phyloP scores from a whole-genome alignment of 1,284 basidiomycete species.

The Exobasidium rhododendri region DNA sequence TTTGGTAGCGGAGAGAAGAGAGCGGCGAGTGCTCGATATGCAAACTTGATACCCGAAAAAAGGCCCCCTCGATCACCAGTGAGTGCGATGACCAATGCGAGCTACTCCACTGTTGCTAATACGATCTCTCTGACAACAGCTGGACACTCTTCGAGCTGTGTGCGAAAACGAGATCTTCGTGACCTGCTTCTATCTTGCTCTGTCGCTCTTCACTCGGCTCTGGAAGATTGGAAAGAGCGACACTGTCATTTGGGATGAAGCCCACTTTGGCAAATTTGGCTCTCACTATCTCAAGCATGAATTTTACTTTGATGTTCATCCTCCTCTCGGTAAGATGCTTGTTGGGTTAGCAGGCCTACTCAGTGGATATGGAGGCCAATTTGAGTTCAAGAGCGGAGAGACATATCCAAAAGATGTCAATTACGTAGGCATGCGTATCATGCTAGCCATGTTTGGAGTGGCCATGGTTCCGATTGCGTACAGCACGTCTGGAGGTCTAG shows the following conservation, averaged over 20 bases:
- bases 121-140: not conserved
- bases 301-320: constrained; percentile 63
- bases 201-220: constrained; percentile 90
- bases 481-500: constrained; percentile 93
- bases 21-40: constrained; percentile 31
- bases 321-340: constrained; percentile 96
- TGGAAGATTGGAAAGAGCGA: constrained; percentile 86
- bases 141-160: constrained; percentile 25
- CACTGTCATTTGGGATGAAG: constrained; percentile 92
- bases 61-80: constrained; percentile 30
- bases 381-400: constrained; percentile 91
- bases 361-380: constrained; percentile 84
- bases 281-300: constrained; percentile 87
- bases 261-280: constrained; percentile 57
- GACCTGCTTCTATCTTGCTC: constrained; percentile 75
- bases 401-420: constrained; percentile 80
- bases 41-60: constrained; percentile 44
- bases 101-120: not conserved
- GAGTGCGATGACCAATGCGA: not conserved
- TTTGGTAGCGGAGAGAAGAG: constrained; percentile 11
- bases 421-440: constrained; percentile 89
- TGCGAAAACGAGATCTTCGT: constrained; percentile 38
- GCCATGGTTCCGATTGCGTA: constrained; percentile 92
- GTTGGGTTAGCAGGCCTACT: constrained; percentile 88
- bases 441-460: constrained; percentile 89